Conservation (phyloP, 2,329 filamentous ascomycete species). For the Penicillium sp. region DNA sequence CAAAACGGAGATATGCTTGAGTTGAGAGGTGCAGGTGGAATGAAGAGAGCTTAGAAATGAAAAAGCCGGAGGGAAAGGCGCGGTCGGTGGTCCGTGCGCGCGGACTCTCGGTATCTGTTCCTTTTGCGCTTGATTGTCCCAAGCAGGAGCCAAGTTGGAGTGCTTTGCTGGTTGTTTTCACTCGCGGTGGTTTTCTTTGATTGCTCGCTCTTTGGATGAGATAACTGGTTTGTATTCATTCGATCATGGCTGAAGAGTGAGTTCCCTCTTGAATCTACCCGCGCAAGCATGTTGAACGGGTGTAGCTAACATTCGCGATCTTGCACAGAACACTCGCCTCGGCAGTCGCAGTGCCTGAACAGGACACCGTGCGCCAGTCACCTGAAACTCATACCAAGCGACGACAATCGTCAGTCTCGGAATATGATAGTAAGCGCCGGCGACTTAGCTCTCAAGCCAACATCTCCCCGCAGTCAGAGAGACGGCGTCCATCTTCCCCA, state of each 20-base stretch:
- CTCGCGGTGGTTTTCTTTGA: not conserved
- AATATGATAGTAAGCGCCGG: slow-evolving; percentile 55
- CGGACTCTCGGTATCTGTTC: not conserved
- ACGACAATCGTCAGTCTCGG: slow-evolving; percentile 55
- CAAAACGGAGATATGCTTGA: not conserved
- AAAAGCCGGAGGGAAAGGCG: slow-evolving; percentile 1
- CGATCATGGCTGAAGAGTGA: slow-evolving; percentile 25
- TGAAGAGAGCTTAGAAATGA: not conserved
- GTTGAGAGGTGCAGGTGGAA: not conserved
- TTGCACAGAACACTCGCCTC: slow-evolving; percentile 49
- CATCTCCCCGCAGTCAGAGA: slow-evolving; percentile 22
- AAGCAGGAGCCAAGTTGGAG: not conserved
- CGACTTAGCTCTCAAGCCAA: slow-evolving; percentile 46
- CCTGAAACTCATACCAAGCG: slow-evolving; percentile 49
- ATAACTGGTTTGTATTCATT: not conserved
- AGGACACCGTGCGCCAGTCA: slow-evolving; percentile 28
- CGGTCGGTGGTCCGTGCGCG: not conserved
- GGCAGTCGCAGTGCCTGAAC: slow-evolving; percentile 55
- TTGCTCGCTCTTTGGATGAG: not conserved
- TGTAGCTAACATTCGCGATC: slow-evolving; percentile 5
- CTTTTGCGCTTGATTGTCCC: not conserved
- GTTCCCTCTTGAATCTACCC: slow-evolving; percentile 2
- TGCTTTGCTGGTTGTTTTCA: not conserved
- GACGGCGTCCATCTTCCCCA: slow-evolving; percentile 27
- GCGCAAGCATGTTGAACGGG: slow-evolving; percentile 1